phyloP scores from a whole-genome alignment of 768 basidiomycete species.

The Termitomyces sp. region DNA sequence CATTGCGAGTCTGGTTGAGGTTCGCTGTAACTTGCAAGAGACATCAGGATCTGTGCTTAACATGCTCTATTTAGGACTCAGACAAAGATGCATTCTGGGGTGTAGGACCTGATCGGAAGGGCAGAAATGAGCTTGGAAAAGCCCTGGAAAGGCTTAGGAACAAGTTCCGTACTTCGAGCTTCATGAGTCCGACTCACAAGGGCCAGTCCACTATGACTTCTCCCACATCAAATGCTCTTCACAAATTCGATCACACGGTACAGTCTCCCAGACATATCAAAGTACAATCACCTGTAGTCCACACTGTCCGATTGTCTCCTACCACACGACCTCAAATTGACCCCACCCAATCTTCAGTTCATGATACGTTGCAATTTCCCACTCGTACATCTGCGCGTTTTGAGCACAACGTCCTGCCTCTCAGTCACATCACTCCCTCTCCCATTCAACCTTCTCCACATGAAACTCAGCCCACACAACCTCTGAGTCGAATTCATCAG shows the following conservation, averaged over 20 bases:
- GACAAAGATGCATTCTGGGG: slow-evolving; percentile 78
- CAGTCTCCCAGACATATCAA: neutral
- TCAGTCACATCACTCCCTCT: neutral
- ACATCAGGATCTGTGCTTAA: neutral
- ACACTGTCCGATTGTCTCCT: neutral
- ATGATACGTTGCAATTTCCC: neutral
- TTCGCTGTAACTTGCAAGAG: slow-evolving; percentile 14
- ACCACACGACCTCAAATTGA: neutral
- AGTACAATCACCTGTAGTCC: neutral
- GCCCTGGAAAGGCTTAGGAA: slow-evolving; percentile 57
- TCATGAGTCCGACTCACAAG: neutral
- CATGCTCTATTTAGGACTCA: slow-evolving; percentile 44
- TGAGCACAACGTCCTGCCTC: neutral
- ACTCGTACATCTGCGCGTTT: neutral
- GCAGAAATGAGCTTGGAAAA: slow-evolving; percentile 72
- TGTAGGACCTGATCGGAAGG: slow-evolving; percentile 56
- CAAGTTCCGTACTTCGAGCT: slow-evolving; percentile 32
- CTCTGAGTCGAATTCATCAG: neutral
- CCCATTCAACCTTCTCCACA: neutral
- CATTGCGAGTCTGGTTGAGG: slow-evolving; percentile 65
- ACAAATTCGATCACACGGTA: slow-evolving; percentile 14
- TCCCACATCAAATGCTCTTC: neutral
- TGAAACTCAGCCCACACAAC: neutral
- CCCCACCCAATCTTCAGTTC: neutral
- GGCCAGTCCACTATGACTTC: neutral